Evolutionary conservation across 345 rosid genomes (phyloP).

Genomic region (Capsella bursapastoris): DNA sequence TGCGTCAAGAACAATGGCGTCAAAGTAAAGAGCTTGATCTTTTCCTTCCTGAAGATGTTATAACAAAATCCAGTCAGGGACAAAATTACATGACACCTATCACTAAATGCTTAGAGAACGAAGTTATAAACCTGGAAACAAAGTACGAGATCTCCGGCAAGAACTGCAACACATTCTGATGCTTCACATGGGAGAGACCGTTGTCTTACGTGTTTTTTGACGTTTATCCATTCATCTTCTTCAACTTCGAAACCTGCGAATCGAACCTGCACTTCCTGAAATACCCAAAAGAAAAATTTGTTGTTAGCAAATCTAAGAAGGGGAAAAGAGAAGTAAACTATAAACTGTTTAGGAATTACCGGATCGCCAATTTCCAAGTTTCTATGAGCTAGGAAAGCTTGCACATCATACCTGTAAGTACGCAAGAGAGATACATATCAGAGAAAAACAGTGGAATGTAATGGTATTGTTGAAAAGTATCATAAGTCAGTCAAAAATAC

Average conservation of each 20-base stretch:
- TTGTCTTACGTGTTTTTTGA: conserved; percentile 79
- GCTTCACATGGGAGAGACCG: conserved; percentile 99
- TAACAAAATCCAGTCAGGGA: neutral
- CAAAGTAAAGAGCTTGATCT: conserved; percentile 97
- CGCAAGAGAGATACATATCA: conserved; percentile 17
- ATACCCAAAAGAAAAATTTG: conserved; percentile 39
- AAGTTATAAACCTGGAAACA: conserved; percentile 82
- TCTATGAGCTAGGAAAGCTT: conserved; percentile 72
- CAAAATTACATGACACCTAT: conserved; percentile 16
- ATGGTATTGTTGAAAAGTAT: conserved; percentile 21
- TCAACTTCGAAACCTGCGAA: conserved; percentile 96
- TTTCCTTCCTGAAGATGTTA: conserved; percentile 82
- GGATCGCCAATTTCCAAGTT: conserved; percentile 74
- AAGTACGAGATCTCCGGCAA: conserved; percentile 94
- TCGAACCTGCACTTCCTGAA: conserved; percentile 92
- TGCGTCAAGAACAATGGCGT: conserved; percentile 95
- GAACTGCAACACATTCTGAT: conserved; percentile 98
- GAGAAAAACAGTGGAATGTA: conserved; percentile 6
- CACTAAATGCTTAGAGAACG: conserved; percentile 12
- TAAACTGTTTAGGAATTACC: conserved; percentile 48
- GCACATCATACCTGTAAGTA: conserved; percentile 82
- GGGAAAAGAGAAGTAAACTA: conserved; percentile 24
- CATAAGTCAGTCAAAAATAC: conserved; percentile 17
- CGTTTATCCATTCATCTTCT: conserved; percentile 97
- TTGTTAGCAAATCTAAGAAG: conserved; percentile 17